A percentile compares a stretch with the other conserved stretches of the same genome.
These are phyloP conservation scores for Tylopilus sp. DNA, from an alignment of 768 basidiomycete species.

Conservation along the genomic window DNA sequence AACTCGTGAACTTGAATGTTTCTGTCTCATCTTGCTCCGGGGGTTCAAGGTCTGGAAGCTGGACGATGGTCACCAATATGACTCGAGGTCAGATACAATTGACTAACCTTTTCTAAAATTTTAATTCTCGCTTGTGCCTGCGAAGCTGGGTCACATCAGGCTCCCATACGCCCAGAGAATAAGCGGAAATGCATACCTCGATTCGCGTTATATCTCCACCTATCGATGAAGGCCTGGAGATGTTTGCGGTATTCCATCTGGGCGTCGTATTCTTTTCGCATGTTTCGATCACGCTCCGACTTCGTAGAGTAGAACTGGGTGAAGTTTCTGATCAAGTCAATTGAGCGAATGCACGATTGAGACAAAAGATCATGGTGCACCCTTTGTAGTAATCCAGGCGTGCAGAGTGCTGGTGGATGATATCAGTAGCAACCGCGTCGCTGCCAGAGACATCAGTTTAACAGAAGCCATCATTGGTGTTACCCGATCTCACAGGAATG, in stretches of 20 bases:
- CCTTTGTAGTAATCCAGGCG: constrained; percentile 98
- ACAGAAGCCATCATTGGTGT: neutral
- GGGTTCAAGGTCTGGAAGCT: constrained; percentile 93
- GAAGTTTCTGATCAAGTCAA: constrained; percentile 67
- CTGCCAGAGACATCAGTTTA: constrained; percentile 32
- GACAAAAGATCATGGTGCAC: constrained; percentile 32
- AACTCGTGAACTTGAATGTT: constrained; percentile 74
- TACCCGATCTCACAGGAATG: constrained; percentile 73
- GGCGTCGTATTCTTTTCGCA: constrained; percentile 92
- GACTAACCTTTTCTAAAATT: constrained; percentile 63
- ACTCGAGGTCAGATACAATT: neutral
- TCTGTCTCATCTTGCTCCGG: constrained; percentile 93
- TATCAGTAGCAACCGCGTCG: constrained; percentile 96
- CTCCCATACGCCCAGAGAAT: neutral
- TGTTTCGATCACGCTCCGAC: constrained; percentile 86
- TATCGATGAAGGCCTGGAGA: constrained; percentile 95
- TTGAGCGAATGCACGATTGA: neutral
- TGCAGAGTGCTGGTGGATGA: constrained; percentile 92
- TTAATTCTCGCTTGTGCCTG: constrained; percentile 84
- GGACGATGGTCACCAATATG: neutral
- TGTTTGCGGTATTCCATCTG: constrained; percentile 95
- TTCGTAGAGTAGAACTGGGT: constrained; percentile 99
- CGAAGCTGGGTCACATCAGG: constrained; percentile 50
- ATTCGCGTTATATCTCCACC: constrained; percentile 98
- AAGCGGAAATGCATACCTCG: constrained; percentile 47